Evolutionary conservation across 306 rosid species (phyloP), one percentile per base, ranked within the genome.

Genomic region (Herpetospermum pedunculosum): DNA sequence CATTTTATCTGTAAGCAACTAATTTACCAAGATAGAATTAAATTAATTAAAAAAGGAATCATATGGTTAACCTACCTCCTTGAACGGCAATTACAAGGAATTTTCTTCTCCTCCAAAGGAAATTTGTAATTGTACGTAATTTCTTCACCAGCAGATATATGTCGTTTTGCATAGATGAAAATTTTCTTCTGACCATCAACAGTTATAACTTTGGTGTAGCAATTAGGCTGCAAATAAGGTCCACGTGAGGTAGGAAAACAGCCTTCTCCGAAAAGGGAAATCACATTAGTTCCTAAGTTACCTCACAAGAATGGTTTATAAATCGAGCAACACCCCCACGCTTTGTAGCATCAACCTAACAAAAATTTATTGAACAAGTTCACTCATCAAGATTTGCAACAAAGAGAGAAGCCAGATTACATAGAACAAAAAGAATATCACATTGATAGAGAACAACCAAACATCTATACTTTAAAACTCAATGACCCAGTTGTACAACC

Each of bases 261-360:
- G 48, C 3, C 6, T 28, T 73, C 18, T 7, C 25, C 35, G 9
- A 23, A 25, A 28, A 15, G 21, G 8, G 48, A 72, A 49, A 73
- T 70, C 57, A 58, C 64, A 70, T 69, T 41, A 35, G 70, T 46
- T 58, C 73, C 53, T 40, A 16, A 84, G 58, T 74, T 85, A 94
- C 99, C 97, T 94, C 97, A 81, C 99, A 94, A 60, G 97, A 94
- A 85, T 94, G 99, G 82, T 91, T 91, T 78, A 94, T 75, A 79
- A 94, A 91, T 83, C 99, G 86, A 67, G 99, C 99, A 82, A 94
- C 81, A 64, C 99, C 97, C 26, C 99, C 99, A 73, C 91, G 88
- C 85, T 91, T 94, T 16, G 99, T 91, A 70, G 99, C 99, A 89
- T 94, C 99, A 57, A 94, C 99, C 99, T 94, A 75, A 2, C 81